Percentiles rank a stretch among this genome's conserved stretches.
phyloP scores from a whole-genome alignment of 371 early-diverging fungal genomes.

The Mortierella sp. region DNA sequence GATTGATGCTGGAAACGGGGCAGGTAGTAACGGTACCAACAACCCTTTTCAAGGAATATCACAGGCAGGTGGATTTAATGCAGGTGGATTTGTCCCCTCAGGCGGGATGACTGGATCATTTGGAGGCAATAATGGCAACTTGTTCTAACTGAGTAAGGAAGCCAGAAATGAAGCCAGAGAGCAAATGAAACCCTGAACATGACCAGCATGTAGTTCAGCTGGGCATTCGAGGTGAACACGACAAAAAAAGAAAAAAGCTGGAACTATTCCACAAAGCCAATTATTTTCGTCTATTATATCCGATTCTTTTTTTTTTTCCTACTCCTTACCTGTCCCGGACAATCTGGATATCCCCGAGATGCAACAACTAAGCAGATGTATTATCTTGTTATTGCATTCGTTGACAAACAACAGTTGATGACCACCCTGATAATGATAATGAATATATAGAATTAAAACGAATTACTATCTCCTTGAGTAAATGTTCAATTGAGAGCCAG shows the following conservation, averaged over 20 bases:
- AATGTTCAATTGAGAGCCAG: no score
- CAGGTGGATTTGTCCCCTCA: conserved; percentile 13
- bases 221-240: no score
- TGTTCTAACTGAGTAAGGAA: conserved; percentile 18
- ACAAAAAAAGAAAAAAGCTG: no score
- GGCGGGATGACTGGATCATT: conserved; percentile 13
- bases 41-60: conserved; percentile 45
- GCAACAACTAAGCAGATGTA: background rate
- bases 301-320: background rate
- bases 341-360: no score
- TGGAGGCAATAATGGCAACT: conserved; percentile 13
- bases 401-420: background rate
- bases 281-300: no score
- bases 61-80: conserved; percentile 30
- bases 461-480: background rate
- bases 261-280: no score
- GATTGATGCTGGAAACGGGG: conserved; percentile 41
- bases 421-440: background rate
- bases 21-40: conserved; percentile 26
- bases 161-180: background rate
- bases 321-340: no score
- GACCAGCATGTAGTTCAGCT: background rate
- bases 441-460: background rate
- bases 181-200: background rate
- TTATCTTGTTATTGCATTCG: background rate